Base-by-base conservation (phyloP, 2,329 filamentous ascomycete genomes). In the Chrysosphaeria jannelii region DNA sequence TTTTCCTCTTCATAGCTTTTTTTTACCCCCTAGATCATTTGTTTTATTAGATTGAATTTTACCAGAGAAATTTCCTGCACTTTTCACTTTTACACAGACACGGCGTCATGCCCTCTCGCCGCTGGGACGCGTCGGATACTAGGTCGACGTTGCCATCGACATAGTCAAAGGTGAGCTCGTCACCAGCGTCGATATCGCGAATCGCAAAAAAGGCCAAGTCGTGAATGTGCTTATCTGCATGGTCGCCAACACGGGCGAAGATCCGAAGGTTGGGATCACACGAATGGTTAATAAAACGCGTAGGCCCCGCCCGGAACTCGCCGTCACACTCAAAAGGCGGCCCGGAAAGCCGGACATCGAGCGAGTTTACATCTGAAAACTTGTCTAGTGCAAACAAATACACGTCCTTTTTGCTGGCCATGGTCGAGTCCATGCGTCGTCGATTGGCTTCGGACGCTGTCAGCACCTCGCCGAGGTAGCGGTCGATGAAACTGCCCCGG, bases 311-410 rank as follows among this genome's bases (percentile, higher is more conserved):
- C 48, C 67, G 62, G 39, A 69, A 70, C 38, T 79, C 66, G 8
- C 75, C 75, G 27, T 66, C 63, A 0, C 65, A 54, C 31, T 65
- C 60, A 4, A 69, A 43, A 10, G 61, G 51, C 5, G 53, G 45
- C 0, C 51, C 54, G 4, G 50, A 47, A 0, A 69, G 48, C 1
- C 58, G 46, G n/a, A 47, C 43, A 28, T 67, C 59, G 7, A 51
- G 43, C 2, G 56, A 61, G 5, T 50, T 33, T 0, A 50, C 44
- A 25, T 69, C 55, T 1, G 50, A 57, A 37, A 79, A 81, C 37
- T 85, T 85, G 47, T 88, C 75, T 2, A 88, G 57, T 1, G 57
- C 62, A 39, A 81, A 85, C 2, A 85, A 53, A 33, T 85, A 85
- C 0, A 70, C 62, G 12, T 71, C 64, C 34, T 79, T 79, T n/a